phyloP scores from a whole-genome alignment of 2,329 filamentous ascomycete genomes.

The Fusarium piperis region DNA sequence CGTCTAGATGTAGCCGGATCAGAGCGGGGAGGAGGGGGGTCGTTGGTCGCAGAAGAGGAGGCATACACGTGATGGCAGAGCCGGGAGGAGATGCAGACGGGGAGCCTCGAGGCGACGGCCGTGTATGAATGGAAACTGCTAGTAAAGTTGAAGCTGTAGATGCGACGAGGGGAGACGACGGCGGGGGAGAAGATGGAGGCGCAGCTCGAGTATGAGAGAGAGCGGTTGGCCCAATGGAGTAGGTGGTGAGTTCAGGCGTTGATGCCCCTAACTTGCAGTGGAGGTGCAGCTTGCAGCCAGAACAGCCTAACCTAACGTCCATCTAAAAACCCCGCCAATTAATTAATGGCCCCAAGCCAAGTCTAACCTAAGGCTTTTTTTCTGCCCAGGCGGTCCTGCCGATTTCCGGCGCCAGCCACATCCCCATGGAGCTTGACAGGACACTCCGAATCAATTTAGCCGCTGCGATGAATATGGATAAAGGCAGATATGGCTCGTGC shows the following conservation, averaged over 20 bases:
- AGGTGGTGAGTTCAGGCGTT: conserved; percentile 38
- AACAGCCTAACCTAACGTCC: background rate
- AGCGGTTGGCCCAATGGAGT: conserved; percentile 24
- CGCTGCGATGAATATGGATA: background rate
- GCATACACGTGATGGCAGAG: conserved; percentile 30
- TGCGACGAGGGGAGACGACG: conserved; percentile 5
- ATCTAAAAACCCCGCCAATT: conserved; percentile 41
- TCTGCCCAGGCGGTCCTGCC: conserved; percentile 13
- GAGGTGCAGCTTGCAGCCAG: conserved; percentile 4
- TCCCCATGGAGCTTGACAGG: conserved; percentile 17
- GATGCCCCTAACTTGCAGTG: conserved; percentile 29
- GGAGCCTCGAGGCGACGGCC: background rate
- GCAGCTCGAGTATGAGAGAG: conserved; percentile 24
- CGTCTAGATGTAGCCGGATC: conserved; percentile 28
- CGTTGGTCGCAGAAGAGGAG: conserved; percentile 28
- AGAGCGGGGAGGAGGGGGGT: conserved; percentile 24
- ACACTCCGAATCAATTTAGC: conserved; percentile 15
- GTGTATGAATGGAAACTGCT: conserved; percentile 12
- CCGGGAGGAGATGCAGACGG: background rate
- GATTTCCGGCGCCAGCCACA: conserved; percentile 25
- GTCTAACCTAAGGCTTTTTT: background rate
- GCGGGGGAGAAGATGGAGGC: conserved; percentile 29
- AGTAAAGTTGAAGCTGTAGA: conserved; percentile 25
- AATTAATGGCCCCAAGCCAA: background rate
- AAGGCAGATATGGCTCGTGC: background rate